Evolutionary conservation across 805 yeast species (phyloP), one percentile per base, ranked within the genome.

Genomic region (Saturnispora galanensis): DNA sequence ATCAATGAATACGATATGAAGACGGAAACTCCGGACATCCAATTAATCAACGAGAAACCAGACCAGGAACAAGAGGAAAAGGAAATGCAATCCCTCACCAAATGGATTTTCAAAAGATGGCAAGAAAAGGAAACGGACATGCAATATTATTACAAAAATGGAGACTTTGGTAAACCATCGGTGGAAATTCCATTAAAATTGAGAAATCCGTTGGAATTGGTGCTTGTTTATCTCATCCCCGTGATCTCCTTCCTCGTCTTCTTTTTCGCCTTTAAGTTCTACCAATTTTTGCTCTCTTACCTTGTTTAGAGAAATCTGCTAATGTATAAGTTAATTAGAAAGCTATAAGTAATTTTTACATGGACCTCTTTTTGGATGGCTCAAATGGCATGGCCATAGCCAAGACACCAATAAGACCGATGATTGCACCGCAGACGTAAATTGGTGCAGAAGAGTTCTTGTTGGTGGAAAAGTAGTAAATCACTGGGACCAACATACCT

Each of bases 41-140:
- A 52, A 2, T 54, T 59, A 32, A 70, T 73, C 26, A 70, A 74
- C 42, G 26, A 15, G 1, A 69, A 68, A n/a, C 59, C 59, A 30
- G 60, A 62, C 35, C 66, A 60, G 11, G 68, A 65, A n/a, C 73
- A 72, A 46, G 68, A 65, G 33, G 56, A 50, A n/a, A 48, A 44
- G 10, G 64, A 64, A 37, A 60, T 71, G 54, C 53, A 62, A 40
- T 56, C 52, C 35, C 88, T 93, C 56, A 84, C 79, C 43, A 63
- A 71, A 18, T 93, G 98, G 98, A 62, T 93, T 38, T 70, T 68
- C 48, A 62, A 71, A 3, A 64, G 75, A 10, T 93, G 97, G 97
- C 56, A 65, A 15, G 81, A 76, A 50, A 93, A 93, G 61, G 97
- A 93, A 62, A 64, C 60, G 39, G 59, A 81, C 40, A 68, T 93